Conservation (phyloP, 495 filamentous ascomycete genomes). For the Penicillium paxilli region DNA sequence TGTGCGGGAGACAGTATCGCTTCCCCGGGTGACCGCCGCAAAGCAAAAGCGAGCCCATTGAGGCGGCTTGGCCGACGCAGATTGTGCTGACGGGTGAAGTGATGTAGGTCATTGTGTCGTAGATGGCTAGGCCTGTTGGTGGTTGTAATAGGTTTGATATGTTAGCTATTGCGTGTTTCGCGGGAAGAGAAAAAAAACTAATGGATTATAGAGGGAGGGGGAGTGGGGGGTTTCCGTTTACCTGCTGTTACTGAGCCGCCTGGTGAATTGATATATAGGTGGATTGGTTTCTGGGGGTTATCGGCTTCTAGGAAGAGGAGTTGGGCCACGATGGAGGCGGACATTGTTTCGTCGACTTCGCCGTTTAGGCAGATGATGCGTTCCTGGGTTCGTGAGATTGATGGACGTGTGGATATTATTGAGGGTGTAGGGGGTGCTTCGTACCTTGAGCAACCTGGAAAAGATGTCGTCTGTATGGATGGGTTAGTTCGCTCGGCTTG, state of each 20-base stretch:
- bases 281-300: conserved; percentile 88
- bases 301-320: conserved; percentile 98
- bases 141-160: not conserved
- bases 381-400: conserved; percentile 54
- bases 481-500: not conserved
- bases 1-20: conserved; percentile 86
- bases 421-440: not conserved
- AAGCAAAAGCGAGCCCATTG: conserved; percentile 89
- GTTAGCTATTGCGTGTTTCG: not conserved
- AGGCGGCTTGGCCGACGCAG: conserved; percentile 91
- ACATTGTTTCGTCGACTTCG: conserved; percentile 81
- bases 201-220: not conserved
- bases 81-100: conserved; percentile 88
- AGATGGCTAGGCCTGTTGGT: conserved; percentile 87
- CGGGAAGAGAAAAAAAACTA: no score
- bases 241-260: conserved; percentile 92
- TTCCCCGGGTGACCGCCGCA: conserved; percentile 84
- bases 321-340: conserved; percentile 90
- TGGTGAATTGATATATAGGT: conserved; percentile 96
- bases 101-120: conserved; percentile 99
- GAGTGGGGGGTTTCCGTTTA: conserved; percentile 15
- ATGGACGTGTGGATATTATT: not conserved
- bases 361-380: conserved; percentile 96
- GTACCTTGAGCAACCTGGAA: conserved; percentile 73
- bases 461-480: conserved; percentile 73